A percentile compares a stretch with the other conserved stretches of the same genome.
phyloP scores from a whole-genome alignment of 345 rosid species.

The Populus ilicifolia region DNA sequence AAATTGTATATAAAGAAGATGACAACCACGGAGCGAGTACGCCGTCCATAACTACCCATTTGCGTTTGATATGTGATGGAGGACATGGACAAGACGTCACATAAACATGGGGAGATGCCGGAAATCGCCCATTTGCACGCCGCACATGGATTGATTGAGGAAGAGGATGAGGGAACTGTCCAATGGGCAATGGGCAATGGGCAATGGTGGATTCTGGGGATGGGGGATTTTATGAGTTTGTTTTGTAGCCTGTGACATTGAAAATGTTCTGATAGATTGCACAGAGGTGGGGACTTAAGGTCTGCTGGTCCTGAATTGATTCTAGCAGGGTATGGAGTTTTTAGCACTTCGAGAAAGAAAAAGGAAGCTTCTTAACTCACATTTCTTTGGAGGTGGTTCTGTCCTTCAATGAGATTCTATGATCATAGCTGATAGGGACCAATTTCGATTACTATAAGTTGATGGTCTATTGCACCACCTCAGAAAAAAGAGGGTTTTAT shows the following conservation, averaged over 20 bases:
- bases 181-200: too few species aligned
- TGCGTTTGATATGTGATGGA: not conserved
- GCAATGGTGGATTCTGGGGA: too few species aligned
- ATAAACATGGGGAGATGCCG: not conserved
- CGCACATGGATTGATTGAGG: not conserved
- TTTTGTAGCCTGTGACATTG: too few species aligned
- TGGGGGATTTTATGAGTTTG: too few species aligned
- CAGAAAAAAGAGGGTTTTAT: too few species aligned
- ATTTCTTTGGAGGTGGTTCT: not conserved
- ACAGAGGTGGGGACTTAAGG: not conserved
- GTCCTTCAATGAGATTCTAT: not conserved
- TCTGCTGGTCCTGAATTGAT: not conserved
- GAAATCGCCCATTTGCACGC: not conserved
- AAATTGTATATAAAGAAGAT: too few species aligned
- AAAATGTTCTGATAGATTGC: too few species aligned
- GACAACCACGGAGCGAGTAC: too few species aligned
- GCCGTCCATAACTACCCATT: not conserved
- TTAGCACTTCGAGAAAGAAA: constrained; percentile 1
- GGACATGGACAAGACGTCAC: not conserved
- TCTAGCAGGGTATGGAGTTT: not conserved
- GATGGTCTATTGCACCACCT: not conserved
- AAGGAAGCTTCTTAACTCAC: not conserved
- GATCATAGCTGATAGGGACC: not conserved
- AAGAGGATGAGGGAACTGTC: not conserved
- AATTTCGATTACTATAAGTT: too few species aligned